A percentile compares a stretch with the other conserved stretches of the same genome.
Conservation (phyloP, 1,139 yeast species). For the Saccharomyces uvarum region DNA sequence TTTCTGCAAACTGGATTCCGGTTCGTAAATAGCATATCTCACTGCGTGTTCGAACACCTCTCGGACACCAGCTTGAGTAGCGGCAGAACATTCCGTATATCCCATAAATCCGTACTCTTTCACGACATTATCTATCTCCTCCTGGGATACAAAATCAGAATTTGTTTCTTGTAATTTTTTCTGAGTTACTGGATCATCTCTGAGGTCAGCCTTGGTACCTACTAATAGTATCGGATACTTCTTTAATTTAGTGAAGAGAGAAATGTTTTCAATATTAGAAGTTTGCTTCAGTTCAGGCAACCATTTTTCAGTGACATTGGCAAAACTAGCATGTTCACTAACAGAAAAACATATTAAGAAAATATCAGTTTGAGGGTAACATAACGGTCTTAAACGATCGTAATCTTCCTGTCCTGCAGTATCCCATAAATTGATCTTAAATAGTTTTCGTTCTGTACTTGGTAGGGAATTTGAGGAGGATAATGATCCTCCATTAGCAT, state of each 20-base stretch:
- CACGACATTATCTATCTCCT: slow-evolving; percentile 63
- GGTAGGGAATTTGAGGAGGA: not conserved
- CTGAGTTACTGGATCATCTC: slow-evolving; percentile 71
- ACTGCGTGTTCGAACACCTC: slow-evolving; percentile 80
- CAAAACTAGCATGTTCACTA: slow-evolving; percentile 73
- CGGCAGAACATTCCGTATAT: slow-evolving; percentile 89
- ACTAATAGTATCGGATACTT: slow-evolving; percentile 63
- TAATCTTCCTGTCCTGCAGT: slow-evolving; percentile 97
- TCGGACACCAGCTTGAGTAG: slow-evolving; percentile 78
- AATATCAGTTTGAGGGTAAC: slow-evolving; percentile 89
- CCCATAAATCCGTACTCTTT: slow-evolving; percentile 65
- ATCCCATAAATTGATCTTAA: slow-evolving; percentile 87
- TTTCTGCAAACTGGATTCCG: slow-evolving; percentile 20
- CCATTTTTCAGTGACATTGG: slow-evolving; percentile 72
- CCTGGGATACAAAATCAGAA: slow-evolving; percentile 50
- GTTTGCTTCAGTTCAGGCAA: slow-evolving; percentile 83
- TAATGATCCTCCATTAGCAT: slow-evolving; percentile 33
- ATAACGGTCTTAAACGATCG: slow-evolving; percentile 81
- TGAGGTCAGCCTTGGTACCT: slow-evolving; percentile 80
- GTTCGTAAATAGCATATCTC: slow-evolving; percentile 58
- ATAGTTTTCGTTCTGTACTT: slow-evolving; percentile 38
- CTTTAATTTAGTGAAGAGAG: slow-evolving; percentile 18
- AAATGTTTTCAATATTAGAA: slow-evolving; percentile 51
- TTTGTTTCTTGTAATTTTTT: slow-evolving; percentile 64
- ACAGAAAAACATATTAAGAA: slow-evolving; percentile 83